Conservation (phyloP, 306 rosid genomes). For the Rosa chinensis region DNA sequence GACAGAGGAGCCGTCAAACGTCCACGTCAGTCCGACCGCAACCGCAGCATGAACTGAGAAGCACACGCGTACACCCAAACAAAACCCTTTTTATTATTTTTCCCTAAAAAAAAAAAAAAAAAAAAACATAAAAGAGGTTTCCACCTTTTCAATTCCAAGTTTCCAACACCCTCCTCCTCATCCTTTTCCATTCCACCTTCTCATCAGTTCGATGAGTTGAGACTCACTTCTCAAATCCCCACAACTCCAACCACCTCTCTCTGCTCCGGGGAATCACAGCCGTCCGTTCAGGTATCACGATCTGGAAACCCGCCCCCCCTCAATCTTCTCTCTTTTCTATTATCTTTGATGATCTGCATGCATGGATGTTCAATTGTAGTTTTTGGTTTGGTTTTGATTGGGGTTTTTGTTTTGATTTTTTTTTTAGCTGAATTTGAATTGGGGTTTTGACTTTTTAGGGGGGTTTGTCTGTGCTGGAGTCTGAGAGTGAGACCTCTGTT, state of each 20-base stretch:
- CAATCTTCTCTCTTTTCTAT: background rate
- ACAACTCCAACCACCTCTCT: background rate
- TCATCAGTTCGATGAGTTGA: background rate
- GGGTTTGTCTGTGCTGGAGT: background rate
- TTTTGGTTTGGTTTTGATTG: background rate
- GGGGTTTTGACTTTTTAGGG: conserved; percentile 13
- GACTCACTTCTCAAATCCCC: background rate
- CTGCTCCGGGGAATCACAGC: background rate
- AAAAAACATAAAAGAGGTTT: background rate
- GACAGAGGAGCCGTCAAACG: background rate
- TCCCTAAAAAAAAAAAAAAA: too few species aligned
- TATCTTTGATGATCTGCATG: background rate
- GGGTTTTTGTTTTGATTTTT: background rate
- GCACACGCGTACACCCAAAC: background rate
- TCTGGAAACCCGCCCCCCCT: background rate
- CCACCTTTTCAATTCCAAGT: background rate
- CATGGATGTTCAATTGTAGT: background rate
- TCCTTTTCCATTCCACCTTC: background rate
- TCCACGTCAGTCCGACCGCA: background rate
- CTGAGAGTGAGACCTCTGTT: background rate
- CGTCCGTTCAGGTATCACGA: background rate
- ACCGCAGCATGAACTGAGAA: background rate
- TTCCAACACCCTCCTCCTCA: background rate
- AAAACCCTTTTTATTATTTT: background rate
- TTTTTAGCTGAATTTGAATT: background rate